Conservation (phyloP, 1,284 basidiomycete species). For the Mycosarcoma maydis region DNA sequence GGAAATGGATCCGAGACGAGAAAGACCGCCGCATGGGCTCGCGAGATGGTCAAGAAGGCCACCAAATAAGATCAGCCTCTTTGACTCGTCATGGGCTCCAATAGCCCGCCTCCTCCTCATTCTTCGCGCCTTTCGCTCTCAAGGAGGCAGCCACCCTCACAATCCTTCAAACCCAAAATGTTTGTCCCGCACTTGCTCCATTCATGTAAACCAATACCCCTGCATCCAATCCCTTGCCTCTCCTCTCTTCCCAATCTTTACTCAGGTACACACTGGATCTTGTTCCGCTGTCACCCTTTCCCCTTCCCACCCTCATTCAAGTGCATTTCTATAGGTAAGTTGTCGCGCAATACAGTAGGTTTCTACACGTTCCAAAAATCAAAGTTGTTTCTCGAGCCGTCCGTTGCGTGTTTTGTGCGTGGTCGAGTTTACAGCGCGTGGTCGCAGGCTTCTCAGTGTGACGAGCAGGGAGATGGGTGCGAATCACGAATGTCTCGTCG, state of each 20-base stretch:
- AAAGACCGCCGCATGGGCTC: conserved; percentile 72
- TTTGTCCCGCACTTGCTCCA: conserved; percentile 3
- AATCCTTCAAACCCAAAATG: not conserved
- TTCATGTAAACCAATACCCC: conserved; percentile 8
- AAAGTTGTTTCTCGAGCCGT: too few species aligned
- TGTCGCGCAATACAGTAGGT: conserved; percentile 3
- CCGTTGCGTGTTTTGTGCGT: too few species aligned
- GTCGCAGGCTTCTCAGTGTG: too few species aligned
- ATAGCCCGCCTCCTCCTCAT: conserved; percentile 9
- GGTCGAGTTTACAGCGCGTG: too few species aligned
- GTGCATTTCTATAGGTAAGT: conserved; percentile 11
- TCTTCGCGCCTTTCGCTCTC: not conserved
- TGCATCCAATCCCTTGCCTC: not conserved
- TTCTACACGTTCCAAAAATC: too few species aligned
- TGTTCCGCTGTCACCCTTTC: conserved; percentile 2
- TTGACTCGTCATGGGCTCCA: conserved; percentile 10
- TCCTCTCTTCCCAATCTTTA: conserved; percentile 1
- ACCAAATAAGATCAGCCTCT: conserved; percentile 18
- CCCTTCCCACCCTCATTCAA: not conserved
- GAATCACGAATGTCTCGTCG: too few species aligned
- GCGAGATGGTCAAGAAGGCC: conserved; percentile 68
- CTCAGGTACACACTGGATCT: not conserved
- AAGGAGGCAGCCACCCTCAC: not conserved
- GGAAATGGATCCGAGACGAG: conserved; percentile 70
- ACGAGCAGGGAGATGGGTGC: too few species aligned